Evolutionary conservation across 2,329 filamentous ascomycete species (phyloP).

Genomic region (Diaporthe nobilis): DNA sequence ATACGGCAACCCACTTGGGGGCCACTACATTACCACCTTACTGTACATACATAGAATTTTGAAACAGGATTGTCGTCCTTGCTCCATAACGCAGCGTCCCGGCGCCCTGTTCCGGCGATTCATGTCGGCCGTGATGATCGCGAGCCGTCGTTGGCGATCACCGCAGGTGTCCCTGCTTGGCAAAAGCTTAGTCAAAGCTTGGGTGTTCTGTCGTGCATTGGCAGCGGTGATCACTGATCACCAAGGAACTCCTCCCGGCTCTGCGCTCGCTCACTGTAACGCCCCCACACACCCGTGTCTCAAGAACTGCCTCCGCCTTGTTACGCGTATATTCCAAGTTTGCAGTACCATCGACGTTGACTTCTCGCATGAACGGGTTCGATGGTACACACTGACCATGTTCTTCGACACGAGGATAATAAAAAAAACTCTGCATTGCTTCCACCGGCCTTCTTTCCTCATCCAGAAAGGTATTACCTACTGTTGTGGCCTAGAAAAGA

Average conservation of each 20-base stretch:
- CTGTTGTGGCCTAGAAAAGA: not conserved
- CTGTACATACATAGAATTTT: not conserved
- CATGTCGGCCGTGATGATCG: not conserved
- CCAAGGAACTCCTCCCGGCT: not conserved
- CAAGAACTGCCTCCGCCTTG: not conserved
- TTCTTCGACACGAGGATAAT: not conserved
- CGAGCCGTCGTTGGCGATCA: not conserved
- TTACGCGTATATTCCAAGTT: not conserved
- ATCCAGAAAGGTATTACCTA: not conserved
- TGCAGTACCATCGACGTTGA: not conserved
- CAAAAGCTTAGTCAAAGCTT: slow-evolving; percentile 26
- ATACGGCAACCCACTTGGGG: not conserved
- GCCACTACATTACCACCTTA: not conserved
- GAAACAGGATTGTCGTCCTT: not conserved
- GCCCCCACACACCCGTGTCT: not conserved
- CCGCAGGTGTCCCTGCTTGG: not conserved
- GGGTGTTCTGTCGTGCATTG: not conserved
- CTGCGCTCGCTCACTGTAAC: not conserved
- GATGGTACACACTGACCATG: not conserved
- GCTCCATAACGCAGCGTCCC: not conserved
- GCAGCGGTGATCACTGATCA: slow-evolving; percentile 8
- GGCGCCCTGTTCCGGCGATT: not conserved
- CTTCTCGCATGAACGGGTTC: not conserved
- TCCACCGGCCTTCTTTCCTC: not conserved
- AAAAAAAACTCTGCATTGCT: not conserved